A percentile compares a stretch with the other conserved stretches of the same genome.
phyloP scores from a whole-genome alignment of 2,329 filamentous ascomycete genomes.

The Apiospora phragmitis region DNA sequence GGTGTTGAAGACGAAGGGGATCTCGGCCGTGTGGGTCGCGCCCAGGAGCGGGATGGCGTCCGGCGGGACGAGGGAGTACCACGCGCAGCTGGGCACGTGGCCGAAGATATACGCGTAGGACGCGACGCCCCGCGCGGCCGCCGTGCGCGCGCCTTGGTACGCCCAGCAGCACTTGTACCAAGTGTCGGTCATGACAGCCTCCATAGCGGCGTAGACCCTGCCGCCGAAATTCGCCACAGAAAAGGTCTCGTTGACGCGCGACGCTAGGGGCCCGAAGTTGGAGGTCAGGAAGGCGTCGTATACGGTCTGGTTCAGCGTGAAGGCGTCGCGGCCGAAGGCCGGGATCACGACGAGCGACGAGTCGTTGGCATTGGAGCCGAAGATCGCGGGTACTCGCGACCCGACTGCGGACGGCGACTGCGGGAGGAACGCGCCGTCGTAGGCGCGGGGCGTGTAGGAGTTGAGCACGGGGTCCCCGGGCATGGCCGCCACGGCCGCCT shows the following conservation, averaged over 20 bases:
- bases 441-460: constrained; percentile 17
- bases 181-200: constrained; percentile 19
- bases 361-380: constrained; percentile 26
- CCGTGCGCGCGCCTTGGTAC: constrained; percentile 18
- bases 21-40: constrained; percentile 29
- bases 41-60: constrained; percentile 20
- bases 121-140: constrained; percentile 20
- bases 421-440: constrained; percentile 23
- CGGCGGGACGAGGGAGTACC: constrained; percentile 20
- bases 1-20: constrained; percentile 31
- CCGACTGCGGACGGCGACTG: constrained; percentile 25
- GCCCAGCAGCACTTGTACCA: constrained; percentile 25
- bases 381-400: constrained; percentile 28
- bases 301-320: constrained; percentile 19
- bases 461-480: constrained; percentile 6
- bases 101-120: constrained; percentile 26
- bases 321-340: constrained; percentile 16
- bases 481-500: constrained; percentile 16
- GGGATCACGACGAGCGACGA: constrained; percentile 27
- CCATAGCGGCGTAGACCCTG: constrained; percentile 20
- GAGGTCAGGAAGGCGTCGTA: constrained; percentile 28
- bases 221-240: constrained; percentile 21
- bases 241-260: constrained; percentile 24
- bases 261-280: constrained; percentile 27
- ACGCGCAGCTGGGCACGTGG: constrained; percentile 25